These are phyloP conservation scores for Nectriaceae sp. DNA, from an alignment of 2,329 filamentous ascomycete species.

Conservation along the genomic window DNA sequence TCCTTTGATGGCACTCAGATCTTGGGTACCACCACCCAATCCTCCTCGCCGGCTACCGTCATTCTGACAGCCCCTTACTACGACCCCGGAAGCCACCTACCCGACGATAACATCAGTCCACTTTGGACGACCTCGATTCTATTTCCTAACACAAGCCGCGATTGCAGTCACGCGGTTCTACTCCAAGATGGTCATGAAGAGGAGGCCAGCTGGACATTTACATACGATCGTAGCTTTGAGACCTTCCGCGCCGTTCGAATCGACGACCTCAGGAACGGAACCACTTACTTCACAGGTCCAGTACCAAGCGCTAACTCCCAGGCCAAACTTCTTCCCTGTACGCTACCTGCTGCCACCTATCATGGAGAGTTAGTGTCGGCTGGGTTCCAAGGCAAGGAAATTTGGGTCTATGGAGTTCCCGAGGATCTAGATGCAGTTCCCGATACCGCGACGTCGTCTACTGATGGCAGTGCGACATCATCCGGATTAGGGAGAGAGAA, in stretches of 20 bases:
- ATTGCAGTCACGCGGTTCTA: slow-evolving; percentile 76
- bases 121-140: slow-evolving; percentile 87
- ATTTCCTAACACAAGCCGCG: slow-evolving; percentile 77
- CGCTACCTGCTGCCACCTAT: slow-evolving; percentile 68
- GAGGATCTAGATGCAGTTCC: slow-evolving; percentile 67
- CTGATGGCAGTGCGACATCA: slow-evolving; percentile 23
- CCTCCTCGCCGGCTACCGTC: slow-evolving; percentile 68
- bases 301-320: slow-evolving; percentile 52
- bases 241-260: slow-evolving; percentile 77
- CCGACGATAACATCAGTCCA: slow-evolving; percentile 68
- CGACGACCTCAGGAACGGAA: slow-evolving; percentile 73
- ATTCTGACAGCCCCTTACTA: slow-evolving; percentile 80
- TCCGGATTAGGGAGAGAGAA: slow-evolving; percentile 33
- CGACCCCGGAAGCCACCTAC: slow-evolving; percentile 67
- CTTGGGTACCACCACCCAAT: slow-evolving; percentile 71
- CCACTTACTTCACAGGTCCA: slow-evolving; percentile 78
- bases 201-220: slow-evolving; percentile 75
- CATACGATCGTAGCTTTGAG: slow-evolving; percentile 75
- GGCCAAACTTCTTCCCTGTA: slow-evolving; percentile 66
- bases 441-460: slow-evolving; percentile 36
- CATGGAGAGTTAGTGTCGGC: slow-evolving; percentile 72
- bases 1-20: slow-evolving; percentile 78
- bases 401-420: slow-evolving; percentile 81
- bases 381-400: slow-evolving; percentile 69
- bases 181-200: slow-evolving; percentile 61